phyloP scores from a whole-genome alignment of 2,329 filamentous ascomycete genomes.

The Fusarium compactum region DNA sequence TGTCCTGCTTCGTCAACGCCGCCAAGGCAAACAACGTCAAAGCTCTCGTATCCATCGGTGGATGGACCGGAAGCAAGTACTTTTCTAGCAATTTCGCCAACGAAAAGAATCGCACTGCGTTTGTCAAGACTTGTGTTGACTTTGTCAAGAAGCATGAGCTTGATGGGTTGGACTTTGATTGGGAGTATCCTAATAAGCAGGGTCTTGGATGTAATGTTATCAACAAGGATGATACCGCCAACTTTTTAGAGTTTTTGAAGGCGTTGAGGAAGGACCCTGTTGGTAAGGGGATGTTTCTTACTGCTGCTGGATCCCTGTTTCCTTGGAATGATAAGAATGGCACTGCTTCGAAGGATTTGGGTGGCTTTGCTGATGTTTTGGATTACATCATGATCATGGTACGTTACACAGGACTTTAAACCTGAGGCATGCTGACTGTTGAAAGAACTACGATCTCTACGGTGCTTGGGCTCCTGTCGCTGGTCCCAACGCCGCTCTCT shows the following conservation, averaged over 20 bases:
- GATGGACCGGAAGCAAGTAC: constrained; percentile 35
- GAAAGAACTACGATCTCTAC: constrained; percentile 39
- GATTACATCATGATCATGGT: constrained; percentile 45
- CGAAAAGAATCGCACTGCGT: constrained; percentile 38
- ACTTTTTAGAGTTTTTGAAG: constrained; percentile 37
- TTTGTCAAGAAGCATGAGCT: constrained; percentile 31
- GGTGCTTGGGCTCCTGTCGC: constrained; percentile 35
- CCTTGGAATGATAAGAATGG: constrained; percentile 39
- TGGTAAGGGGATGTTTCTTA: constrained; percentile 29
- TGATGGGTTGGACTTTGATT: constrained; percentile 41
- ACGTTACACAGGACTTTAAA: accelerated
- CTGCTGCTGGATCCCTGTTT: constrained; percentile 34
- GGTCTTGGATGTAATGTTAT: constrained; percentile 42
- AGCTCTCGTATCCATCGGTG: constrained; percentile 35
- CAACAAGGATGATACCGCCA: constrained; percentile 36
- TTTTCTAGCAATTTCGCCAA: constrained; percentile 33
- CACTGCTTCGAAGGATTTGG: constrained; percentile 20
- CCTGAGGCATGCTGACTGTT: background rate
- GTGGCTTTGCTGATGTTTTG: constrained; percentile 34
- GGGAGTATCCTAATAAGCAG: constrained; percentile 42
- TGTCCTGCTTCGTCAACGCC: constrained; percentile 26
- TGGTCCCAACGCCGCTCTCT: constrained; percentile 33
- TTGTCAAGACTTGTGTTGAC: constrained; percentile 21
- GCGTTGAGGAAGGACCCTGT: constrained; percentile 31
- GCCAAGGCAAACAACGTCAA: constrained; percentile 40